These are phyloP conservation scores for Bipolaris victoriae DNA, from an alignment of 2,329 filamentous ascomycete species.

Conservation along the genomic window DNA sequence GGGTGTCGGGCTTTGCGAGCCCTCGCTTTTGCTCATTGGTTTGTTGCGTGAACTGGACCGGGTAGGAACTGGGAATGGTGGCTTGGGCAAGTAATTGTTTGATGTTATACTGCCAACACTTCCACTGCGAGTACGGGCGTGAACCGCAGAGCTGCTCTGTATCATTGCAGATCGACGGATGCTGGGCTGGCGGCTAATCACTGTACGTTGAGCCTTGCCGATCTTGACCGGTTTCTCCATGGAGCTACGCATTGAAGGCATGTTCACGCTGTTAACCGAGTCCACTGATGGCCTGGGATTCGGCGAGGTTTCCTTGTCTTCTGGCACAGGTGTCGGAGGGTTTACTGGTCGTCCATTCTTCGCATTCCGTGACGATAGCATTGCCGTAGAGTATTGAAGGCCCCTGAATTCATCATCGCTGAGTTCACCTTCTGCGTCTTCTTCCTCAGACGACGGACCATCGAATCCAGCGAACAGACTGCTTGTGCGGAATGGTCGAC, in stretches of 20 bases:
- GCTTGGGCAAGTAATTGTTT: constrained; percentile 54
- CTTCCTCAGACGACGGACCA: constrained; percentile 61
- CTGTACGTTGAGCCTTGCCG: constrained; percentile 39
- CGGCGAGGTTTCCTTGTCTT: constrained; percentile 48
- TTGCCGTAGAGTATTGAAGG: constrained; percentile 53
- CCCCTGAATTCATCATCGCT: constrained; percentile 67
- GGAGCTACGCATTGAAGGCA: constrained; percentile 38
- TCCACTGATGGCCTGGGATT: constrained; percentile 41
- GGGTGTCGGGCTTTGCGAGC: constrained; percentile 75
- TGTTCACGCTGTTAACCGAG: constrained; percentile 29
- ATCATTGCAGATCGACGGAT: constrained; percentile 83
- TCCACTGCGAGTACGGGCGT: constrained; percentile 70
- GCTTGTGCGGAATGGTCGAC: constrained; percentile 76
- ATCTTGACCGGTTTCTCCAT: constrained; percentile 47
- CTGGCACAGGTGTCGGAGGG: constrained; percentile 51
- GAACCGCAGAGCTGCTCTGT: constrained; percentile 75
- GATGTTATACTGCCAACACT: constrained; percentile 64
- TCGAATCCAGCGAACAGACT: constrained; percentile 90
- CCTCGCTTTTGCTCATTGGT: constrained; percentile 73
- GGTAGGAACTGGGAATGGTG: constrained; percentile 91
- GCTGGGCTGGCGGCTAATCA: constrained; percentile 55
- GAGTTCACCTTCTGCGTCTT: constrained; percentile 65
- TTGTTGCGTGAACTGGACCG: constrained; percentile 84
- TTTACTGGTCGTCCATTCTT: constrained; percentile 54
- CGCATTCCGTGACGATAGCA: constrained; percentile 53